Evolutionary conservation across 805 yeast genomes (phyloP).

Genomic region (Spathaspora arborariae): DNA sequence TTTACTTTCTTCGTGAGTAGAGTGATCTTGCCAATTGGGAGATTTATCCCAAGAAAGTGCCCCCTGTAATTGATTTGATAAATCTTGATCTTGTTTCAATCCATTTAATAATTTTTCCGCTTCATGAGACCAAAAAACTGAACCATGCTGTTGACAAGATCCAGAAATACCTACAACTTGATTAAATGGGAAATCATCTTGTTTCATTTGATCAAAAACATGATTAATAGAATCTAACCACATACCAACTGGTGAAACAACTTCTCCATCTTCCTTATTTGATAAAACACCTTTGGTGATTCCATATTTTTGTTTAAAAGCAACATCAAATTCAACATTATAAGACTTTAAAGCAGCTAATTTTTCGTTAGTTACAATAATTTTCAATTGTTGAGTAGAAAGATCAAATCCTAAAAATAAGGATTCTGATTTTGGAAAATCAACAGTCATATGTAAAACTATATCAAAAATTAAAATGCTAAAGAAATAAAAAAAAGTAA

Average conservation of each 20-base stretch:
- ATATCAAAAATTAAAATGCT: background rate
- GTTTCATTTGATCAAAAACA: constrained; percentile 49
- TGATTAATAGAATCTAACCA: constrained; percentile 83
- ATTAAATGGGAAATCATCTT: constrained; percentile 52
- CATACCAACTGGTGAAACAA: constrained; percentile 81
- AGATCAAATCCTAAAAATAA: constrained; percentile 74
- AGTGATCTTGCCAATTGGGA: constrained; percentile 96
- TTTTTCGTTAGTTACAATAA: constrained; percentile 56
- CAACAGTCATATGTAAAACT: constrained; percentile 1
- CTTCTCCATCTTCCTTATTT: constrained; percentile 49
- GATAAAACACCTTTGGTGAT: constrained; percentile 72
- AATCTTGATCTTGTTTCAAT: constrained; percentile 28
- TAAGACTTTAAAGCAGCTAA: constrained; percentile 54
- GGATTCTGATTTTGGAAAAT: constrained; percentile 2
- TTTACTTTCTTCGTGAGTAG: constrained; percentile 67
- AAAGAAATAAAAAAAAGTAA: background rate
- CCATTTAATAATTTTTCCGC: constrained; percentile 40
- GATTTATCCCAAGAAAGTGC: constrained; percentile 64
- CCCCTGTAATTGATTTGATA: constrained; percentile 44
- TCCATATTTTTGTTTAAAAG: constrained; percentile 51
- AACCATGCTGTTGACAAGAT: constrained; percentile 91
- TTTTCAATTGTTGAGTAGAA: constrained; percentile 85
- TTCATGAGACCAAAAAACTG: constrained; percentile 68
- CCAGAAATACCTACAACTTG: constrained; percentile 70
- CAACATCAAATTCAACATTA: constrained; percentile 69